These are phyloP conservation scores for Ophiosphaerella herpotricha DNA, from an alignment of 2,329 filamentous ascomycete genomes.

Conservation along the genomic window DNA sequence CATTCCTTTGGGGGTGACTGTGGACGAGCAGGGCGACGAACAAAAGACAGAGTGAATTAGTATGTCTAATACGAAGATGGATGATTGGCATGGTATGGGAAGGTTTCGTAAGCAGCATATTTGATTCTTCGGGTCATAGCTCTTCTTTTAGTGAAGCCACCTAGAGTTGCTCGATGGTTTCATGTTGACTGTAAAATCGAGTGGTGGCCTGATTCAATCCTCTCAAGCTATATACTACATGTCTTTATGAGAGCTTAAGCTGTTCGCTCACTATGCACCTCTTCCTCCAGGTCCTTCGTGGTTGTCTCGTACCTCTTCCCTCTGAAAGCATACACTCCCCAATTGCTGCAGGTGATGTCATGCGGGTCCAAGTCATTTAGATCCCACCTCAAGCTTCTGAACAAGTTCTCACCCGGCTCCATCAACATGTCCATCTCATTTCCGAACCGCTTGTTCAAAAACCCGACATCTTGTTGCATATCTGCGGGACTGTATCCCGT, in stretches of 20 bases:
- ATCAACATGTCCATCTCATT: slow-evolving; percentile 93
- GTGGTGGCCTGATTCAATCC: no score
- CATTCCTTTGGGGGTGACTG: slow-evolving; percentile 10
- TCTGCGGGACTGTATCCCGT: slow-evolving; percentile 97
- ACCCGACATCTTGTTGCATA: slow-evolving; percentile 89
- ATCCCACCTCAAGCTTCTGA: slow-evolving; percentile 95
- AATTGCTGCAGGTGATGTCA: slow-evolving; percentile 94
- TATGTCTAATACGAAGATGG: no score
- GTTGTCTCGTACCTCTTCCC: slow-evolving; percentile 88
- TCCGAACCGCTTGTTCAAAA: slow-evolving; percentile 81
- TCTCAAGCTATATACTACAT: slow-evolving; percentile 13
- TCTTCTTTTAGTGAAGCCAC: no score
- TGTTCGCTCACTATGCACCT: slow-evolving; percentile 42
- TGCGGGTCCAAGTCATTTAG: slow-evolving; percentile 93
- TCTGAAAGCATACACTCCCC: slow-evolving; percentile 95
- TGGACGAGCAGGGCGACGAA: not conserved
- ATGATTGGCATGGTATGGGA: no score
- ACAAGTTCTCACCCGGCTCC: slow-evolving; percentile 90
- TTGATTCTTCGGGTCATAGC: no score
- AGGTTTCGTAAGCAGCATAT: no score
- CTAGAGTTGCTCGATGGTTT: no score
- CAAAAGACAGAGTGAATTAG: not conserved
- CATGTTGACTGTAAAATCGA: no score
- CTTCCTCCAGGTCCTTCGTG: slow-evolving; percentile 53
- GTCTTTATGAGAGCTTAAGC: slow-evolving; percentile 17